phyloP scores from a whole-genome alignment of 2,329 filamentous ascomycete genomes.

The Thielaviopsis populi region DNA sequence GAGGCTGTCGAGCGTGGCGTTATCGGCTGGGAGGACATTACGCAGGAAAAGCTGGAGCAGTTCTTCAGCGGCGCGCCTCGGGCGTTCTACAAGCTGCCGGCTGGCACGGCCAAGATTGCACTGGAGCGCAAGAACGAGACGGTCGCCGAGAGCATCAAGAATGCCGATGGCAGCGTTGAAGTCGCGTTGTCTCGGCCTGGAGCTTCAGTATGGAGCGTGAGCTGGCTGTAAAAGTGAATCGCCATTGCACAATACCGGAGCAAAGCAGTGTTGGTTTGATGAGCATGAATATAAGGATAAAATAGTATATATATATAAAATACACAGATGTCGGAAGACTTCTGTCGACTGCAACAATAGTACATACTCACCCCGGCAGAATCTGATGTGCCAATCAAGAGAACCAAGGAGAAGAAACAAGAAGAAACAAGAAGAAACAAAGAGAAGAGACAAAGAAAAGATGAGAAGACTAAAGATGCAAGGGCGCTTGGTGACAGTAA shows the following conservation, averaged over 20 bases:
- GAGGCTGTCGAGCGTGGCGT: conserved; percentile 42
- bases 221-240: conserved; percentile 22
- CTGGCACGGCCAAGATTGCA: conserved; percentile 23
- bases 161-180: conserved; percentile 27
- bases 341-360: neutral
- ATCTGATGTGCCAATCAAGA: neutral
- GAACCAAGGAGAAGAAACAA: too few species aligned
- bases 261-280: too few species aligned
- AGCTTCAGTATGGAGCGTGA: conserved; percentile 29
- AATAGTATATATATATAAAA: neutral
- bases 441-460: neutral
- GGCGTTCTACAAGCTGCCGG: conserved; percentile 35
- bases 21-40: conserved; percentile 37
- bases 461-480: neutral
- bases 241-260: neutral
- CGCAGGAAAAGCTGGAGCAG: conserved; percentile 36
- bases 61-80: conserved; percentile 41
- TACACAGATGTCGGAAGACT: neutral
- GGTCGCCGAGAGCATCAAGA: conserved; percentile 28
- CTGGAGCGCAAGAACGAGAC: conserved; percentile 29
- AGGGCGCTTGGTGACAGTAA: neutral
- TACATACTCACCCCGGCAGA: conserved; percentile 6
- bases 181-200: conserved; percentile 31
- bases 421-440: neutral
- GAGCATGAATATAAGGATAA: neutral